These are phyloP conservation scores for Raffaelea arxii DNA, from an alignment of 2,329 filamentous ascomycete species.

Conservation along the genomic window DNA sequence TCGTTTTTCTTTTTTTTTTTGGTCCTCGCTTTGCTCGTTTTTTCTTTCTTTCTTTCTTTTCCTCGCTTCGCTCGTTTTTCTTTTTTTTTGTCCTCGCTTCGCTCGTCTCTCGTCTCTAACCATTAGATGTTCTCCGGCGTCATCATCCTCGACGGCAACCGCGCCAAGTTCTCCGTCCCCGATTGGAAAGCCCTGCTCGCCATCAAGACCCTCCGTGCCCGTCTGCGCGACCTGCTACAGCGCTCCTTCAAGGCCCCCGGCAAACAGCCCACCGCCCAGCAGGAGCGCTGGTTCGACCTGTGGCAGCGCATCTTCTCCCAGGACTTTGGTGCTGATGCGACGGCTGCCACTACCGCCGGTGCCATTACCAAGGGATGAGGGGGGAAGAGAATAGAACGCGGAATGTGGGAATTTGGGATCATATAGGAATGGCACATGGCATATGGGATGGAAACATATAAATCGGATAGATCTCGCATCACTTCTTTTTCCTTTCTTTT, in stretches of 20 bases:
- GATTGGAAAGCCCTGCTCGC: slow-evolving; percentile 89
- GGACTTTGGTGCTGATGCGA: slow-evolving; percentile 25
- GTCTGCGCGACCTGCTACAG: slow-evolving; percentile 66
- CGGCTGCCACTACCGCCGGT: no score
- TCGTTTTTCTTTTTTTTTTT: not conserved
- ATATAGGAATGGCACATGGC: no score
- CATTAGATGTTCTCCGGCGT: slow-evolving; percentile 74
- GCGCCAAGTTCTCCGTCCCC: slow-evolving; percentile 69
- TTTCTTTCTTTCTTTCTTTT: not conserved
- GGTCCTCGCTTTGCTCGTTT: no score
- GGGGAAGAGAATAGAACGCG: no score
- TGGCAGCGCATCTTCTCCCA: slow-evolving; percentile 62
- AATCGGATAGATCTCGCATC: not conserved
- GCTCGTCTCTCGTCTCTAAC: slow-evolving; percentile 24
- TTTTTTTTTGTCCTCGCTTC: no score
- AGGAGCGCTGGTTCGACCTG: slow-evolving; percentile 64
- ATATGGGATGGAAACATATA: not conserved
- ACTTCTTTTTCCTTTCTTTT: no score
- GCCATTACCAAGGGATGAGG: no score
- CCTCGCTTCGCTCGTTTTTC: not conserved
- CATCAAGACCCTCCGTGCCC: slow-evolving; percentile 68
- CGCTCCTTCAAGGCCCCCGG: slow-evolving; percentile 60
- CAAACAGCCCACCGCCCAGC: slow-evolving; percentile 52
- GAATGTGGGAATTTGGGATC: no score
- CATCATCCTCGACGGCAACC: slow-evolving; percentile 77